Evolutionary conservation across 169 alveolate species (phyloP).

Genomic region (Cryptosporidium felis): DNA sequence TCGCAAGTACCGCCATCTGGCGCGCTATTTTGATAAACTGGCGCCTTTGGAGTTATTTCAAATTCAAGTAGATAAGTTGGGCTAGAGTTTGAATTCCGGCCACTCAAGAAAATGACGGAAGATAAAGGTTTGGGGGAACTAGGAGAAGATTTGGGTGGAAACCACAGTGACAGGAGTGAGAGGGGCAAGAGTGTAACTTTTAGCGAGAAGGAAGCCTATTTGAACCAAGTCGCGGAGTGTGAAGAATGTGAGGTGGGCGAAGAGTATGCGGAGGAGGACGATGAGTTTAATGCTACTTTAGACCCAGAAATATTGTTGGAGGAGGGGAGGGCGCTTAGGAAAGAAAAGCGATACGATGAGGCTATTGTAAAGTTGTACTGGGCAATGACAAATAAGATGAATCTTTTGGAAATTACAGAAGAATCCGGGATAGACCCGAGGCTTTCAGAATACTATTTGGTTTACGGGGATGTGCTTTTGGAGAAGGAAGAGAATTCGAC

Average conservation of each 20-base stretch:
- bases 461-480: constrained; percentile 49
- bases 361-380: constrained; percentile 58
- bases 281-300: constrained; percentile 25
- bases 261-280: constrained; percentile 31
- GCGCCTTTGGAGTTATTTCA: too few relatives aligned
- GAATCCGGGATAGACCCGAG: constrained; percentile 69
- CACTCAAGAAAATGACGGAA: not conserved
- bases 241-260: constrained; percentile 5
- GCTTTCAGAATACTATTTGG: constrained; percentile 40
- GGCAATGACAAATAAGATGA: constrained; percentile 65
- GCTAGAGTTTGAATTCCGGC: too few relatives aligned
- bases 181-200: constrained; percentile 1
- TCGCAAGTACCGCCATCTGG: too few relatives aligned
- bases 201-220: not conserved
- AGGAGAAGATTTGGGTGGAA: not conserved
- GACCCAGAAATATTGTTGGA: constrained; percentile 40
- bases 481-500: constrained; percentile 62
- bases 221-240: not conserved
- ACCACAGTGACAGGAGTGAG: not conserved
- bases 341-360: constrained; percentile 25
- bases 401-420: constrained; percentile 14
- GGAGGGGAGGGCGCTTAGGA: constrained; percentile 50
- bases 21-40: too few relatives aligned
- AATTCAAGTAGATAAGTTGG: too few relatives aligned
- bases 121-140: not conserved